Evolutionary conservation across 1,139 yeast species (phyloP), one percentile per base, ranked within the genome.

Genomic region (Sugiyamaella sp.): DNA sequence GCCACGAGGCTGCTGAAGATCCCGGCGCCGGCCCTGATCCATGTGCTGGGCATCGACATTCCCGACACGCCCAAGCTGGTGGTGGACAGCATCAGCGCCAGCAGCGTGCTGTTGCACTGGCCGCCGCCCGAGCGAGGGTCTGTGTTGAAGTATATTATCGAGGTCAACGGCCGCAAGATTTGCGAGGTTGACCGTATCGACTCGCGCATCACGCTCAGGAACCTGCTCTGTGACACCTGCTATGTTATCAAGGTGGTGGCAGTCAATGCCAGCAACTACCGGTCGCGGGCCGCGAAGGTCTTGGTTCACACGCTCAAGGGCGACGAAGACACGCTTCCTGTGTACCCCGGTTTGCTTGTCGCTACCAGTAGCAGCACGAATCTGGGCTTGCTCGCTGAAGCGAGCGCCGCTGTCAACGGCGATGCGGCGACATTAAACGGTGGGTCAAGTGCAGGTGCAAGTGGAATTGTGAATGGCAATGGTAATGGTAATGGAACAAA

Each of bases 201-300:
- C 43, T 62, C 71, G 1, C 61, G 66, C 19, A 69, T 72, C 14
- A 64, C 71, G 16, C 64, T 84, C 33, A 72, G 74, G 10, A 76
- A 77, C 2, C 66, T 84, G 51, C 59, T 65, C 12, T 76, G 83
- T 0, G 77, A 77, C 49, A 72, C 75, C 10, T 74, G 74, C 55
- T 84, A 84, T 66, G 79, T 80, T 57, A 66, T 84, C 9, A 84
- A 82, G 57, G 73, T 84, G 16, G 74, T 82, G 16, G 81, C 86
- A 0, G 79, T 82, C 40, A 68, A 70, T 55, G 62, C 67, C 3
- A 66, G 66, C 48, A 66, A 66, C 54, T 70, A 67, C 53, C 63
- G 67, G 24, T 66, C 71, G 16, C 66, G 65, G 48, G 64, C 68
- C 2, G 52, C 66, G 3, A 59, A 62, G 2, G 54, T 66, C 9